Conservation (phyloP, 768 basidiomycete genomes). For the Butyriboletus loyo region DNA sequence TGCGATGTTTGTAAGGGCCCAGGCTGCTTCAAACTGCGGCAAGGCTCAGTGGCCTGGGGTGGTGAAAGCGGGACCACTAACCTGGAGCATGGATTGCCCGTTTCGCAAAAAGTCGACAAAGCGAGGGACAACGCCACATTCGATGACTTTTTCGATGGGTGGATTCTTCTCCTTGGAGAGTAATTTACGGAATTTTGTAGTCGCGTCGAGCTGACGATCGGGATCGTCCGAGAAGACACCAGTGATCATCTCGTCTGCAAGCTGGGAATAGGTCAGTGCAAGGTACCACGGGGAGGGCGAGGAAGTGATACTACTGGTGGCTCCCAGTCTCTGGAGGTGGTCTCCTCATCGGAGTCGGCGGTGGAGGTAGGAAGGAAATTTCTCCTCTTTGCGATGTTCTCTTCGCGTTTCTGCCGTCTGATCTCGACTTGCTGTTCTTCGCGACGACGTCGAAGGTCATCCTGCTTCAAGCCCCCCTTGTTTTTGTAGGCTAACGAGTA, state of each 20-base stretch:
- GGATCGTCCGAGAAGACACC: conserved; percentile 91
- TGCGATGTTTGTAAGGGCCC: conserved; percentile 97
- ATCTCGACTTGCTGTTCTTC: conserved; percentile 99
- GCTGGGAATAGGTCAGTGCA: conserved; percentile 37
- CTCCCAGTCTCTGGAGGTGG: conserved; percentile 67
- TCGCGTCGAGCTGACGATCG: conserved; percentile 92
- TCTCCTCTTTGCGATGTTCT: conserved; percentile 96
- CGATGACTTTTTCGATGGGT: conserved; percentile 97
- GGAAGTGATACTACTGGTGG: conserved; percentile 61
- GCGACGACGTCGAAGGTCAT: conserved; percentile 92
- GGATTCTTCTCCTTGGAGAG: conserved; percentile 99
- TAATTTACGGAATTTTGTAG: conserved; percentile 97
- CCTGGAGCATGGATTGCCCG: conserved; percentile 84
- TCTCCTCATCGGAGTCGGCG: conserved; percentile 91
- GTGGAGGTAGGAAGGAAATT: conserved; percentile 79
- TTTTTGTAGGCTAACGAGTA: conserved; percentile 76
- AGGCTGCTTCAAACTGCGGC: conserved; percentile 89
- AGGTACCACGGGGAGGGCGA: conserved; percentile 10
- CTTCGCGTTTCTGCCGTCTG: conserved; percentile 96
- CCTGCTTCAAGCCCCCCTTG: conserved; percentile 84
- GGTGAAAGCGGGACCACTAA: conserved; percentile 29
- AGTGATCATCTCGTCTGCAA: conserved; percentile 88
- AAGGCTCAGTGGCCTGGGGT: conserved; percentile 5
- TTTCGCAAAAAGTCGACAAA: conserved; percentile 91
- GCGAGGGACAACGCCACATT: conserved; percentile 94